Evolutionary conservation across 2,329 filamentous ascomycete species (phyloP).

Genomic region (Ophiocordyceps unilateralis): DNA sequence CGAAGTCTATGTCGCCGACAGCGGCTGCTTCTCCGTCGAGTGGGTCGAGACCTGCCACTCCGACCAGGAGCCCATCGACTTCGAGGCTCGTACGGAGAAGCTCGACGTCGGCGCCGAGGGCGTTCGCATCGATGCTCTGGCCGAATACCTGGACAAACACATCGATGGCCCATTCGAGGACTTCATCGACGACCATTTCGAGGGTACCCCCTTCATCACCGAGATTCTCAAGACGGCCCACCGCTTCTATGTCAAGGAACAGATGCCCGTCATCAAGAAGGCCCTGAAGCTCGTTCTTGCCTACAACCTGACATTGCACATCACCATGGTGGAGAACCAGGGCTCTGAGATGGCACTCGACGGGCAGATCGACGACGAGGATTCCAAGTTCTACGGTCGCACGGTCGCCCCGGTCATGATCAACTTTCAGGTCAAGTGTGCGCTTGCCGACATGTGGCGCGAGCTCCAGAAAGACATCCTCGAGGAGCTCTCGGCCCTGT

Average conservation of each 20-base stretch:
- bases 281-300: slow-evolving; percentile 87
- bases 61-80: slow-evolving; percentile 56
- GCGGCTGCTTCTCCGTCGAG: slow-evolving; percentile 82
- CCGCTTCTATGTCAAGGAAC: slow-evolving; percentile 79
- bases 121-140: slow-evolving; percentile 62
- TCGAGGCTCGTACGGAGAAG: slow-evolving; percentile 74
- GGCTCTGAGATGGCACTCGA: slow-evolving; percentile 62
- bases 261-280: slow-evolving; percentile 81
- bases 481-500: slow-evolving; percentile 79
- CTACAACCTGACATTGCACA: slow-evolving; percentile 87
- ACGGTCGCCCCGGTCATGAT: slow-evolving; percentile 94
- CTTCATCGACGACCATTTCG: slow-evolving; percentile 92
- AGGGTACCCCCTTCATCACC: slow-evolving; percentile 85
- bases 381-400: slow-evolving; percentile 78
- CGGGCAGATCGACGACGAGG: slow-evolving; percentile 71
- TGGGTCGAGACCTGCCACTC: slow-evolving; percentile 69
- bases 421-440: slow-evolving; percentile 98
- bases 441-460: slow-evolving; percentile 95
- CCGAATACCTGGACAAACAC: slow-evolving; percentile 88
- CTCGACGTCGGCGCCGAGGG: slow-evolving; percentile 82
- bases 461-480: slow-evolving; percentile 92
- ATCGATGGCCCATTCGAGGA: slow-evolving; percentile 83
- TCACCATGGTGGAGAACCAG: slow-evolving; percentile 84
- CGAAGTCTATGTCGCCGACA: slow-evolving; percentile 81
- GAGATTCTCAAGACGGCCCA: slow-evolving; percentile 94